A percentile compares a stretch with the other conserved stretches of the same genome.
phyloP scores from a whole-genome alignment of 176 grass and related monocot species.

The Musa troglodytarum region DNA sequence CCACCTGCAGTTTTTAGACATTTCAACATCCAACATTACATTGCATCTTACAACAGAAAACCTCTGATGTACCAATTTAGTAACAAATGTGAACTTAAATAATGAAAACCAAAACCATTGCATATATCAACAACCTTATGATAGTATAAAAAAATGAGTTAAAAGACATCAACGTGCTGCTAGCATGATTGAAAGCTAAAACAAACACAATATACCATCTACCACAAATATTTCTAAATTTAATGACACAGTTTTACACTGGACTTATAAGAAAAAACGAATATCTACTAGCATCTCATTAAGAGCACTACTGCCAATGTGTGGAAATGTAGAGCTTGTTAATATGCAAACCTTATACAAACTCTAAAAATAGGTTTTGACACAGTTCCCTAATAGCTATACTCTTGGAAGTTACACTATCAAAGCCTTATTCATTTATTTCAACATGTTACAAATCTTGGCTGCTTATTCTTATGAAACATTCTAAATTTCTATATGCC shows the following conservation, averaged over 20 bases:
- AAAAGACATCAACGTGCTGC: background rate
- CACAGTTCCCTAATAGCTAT: too few relatives aligned
- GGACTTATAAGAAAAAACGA: background rate
- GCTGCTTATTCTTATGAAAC: too few relatives aligned
- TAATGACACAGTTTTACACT: too few relatives aligned
- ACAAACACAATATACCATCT: too few relatives aligned
- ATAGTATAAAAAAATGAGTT: background rate
- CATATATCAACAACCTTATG: too few relatives aligned
- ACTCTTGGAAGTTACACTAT: too few relatives aligned
- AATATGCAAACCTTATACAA: background rate
- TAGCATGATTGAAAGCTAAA: too few relatives aligned
- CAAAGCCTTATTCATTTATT: too few relatives aligned
- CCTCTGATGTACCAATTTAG: background rate
- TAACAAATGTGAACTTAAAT: slow-evolving; percentile 1
- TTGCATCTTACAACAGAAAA: background rate
- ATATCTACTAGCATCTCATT: background rate
- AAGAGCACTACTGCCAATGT: background rate
- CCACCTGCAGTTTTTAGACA: slow-evolving; percentile 46
- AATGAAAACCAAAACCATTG: background rate
- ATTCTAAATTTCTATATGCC: too few relatives aligned
- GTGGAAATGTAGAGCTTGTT: background rate
- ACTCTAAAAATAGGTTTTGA: too few relatives aligned
- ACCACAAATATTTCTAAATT: too few relatives aligned
- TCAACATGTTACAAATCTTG: too few relatives aligned
- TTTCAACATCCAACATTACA: background rate